These are phyloP conservation scores for Hypomontagnella monticulosa DNA, from an alignment of 495 filamentous ascomycete species.

Conservation along the genomic window DNA sequence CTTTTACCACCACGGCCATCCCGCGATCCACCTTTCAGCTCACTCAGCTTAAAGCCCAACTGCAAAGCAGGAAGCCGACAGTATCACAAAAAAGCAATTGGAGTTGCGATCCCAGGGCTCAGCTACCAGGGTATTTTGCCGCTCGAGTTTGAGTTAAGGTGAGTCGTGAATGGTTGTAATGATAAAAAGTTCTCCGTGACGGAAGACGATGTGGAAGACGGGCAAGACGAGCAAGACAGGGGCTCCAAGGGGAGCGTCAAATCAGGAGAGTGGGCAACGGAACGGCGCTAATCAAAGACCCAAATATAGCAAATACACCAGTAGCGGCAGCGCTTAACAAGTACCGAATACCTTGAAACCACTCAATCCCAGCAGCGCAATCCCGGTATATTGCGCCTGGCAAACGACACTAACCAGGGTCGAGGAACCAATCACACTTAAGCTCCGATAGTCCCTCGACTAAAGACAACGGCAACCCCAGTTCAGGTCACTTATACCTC, in stretches of 20 bases:
- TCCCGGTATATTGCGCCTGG: slow-evolving; percentile 41
- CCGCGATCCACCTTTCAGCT: slow-evolving; percentile 40
- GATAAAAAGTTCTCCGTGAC: slow-evolving; percentile 25
- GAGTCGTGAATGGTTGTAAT: slow-evolving; percentile 28
- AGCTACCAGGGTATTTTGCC: slow-evolving; percentile 9
- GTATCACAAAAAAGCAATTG: slow-evolving; percentile 18
- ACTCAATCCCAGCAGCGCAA: slow-evolving; percentile 25
- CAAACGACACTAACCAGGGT: slow-evolving; percentile 31
- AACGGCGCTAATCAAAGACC: slow-evolving; percentile 40
- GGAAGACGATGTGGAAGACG: slow-evolving; percentile 19
- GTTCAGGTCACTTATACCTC: slow-evolving; percentile 34
- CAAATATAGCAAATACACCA: slow-evolving; percentile 43
- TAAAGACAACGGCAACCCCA: slow-evolving; percentile 28
- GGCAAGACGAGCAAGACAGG: background rate
- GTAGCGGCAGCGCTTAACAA: slow-evolving; percentile 45
- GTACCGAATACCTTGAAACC: slow-evolving; percentile 41
- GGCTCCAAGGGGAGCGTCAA: slow-evolving; percentile 21
- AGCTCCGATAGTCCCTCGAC: slow-evolving; percentile 17
- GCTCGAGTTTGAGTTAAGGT: slow-evolving; percentile 23
- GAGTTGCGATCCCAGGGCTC: background rate
- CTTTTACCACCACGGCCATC: slow-evolving; percentile 25
- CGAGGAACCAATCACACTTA: slow-evolving; percentile 24
- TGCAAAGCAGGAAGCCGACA: slow-evolving; percentile 3
- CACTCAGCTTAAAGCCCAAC: slow-evolving; percentile 30
- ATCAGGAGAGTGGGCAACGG: slow-evolving; percentile 38